phyloP scores from a whole-genome alignment of 2,329 filamentous ascomycete genomes.

The Talaromyces funiculosus region DNA sequence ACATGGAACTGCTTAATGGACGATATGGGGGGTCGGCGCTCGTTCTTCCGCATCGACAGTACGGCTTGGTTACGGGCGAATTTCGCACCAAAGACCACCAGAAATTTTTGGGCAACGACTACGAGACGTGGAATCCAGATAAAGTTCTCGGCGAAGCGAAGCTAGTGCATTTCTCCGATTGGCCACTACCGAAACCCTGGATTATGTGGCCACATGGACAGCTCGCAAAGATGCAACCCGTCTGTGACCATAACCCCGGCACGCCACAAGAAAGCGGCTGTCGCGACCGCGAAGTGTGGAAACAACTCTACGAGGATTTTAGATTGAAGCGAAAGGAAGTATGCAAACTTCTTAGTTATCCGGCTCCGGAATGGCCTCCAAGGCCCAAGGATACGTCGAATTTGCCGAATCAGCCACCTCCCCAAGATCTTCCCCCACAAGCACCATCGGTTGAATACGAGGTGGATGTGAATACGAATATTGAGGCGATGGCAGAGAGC shows the following conservation, averaged over 20 bases:
- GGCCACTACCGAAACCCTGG: slow-evolving; percentile 64
- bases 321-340: slow-evolving; percentile 30
- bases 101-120: slow-evolving; percentile 45
- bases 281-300: slow-evolving; percentile 34
- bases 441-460: background rate
- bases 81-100: slow-evolving; percentile 53
- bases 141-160: slow-evolving; percentile 55
- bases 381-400: slow-evolving; percentile 12
- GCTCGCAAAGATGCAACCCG: slow-evolving; percentile 28
- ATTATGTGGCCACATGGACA: slow-evolving; percentile 37
- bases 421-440: background rate
- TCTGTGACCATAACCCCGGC: slow-evolving; percentile 31
- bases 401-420: slow-evolving; percentile 6
- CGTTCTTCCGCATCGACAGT: slow-evolving; percentile 59
- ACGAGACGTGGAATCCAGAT: slow-evolving; percentile 56
- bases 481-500: background rate
- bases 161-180: slow-evolving; percentile 66
- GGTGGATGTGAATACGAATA: background rate
- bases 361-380: slow-evolving; percentile 29
- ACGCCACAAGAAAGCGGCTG: slow-evolving; percentile 33
- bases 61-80: slow-evolving; percentile 57
- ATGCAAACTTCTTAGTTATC: slow-evolving; percentile 33
- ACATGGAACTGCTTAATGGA: slow-evolving; percentile 64
- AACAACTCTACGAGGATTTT: slow-evolving; percentile 34
- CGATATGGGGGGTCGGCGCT: slow-evolving; percentile 55